Base-by-base conservation (phyloP, 2,329 filamentous ascomycete genomes). In the Thyridium curvatum region DNA sequence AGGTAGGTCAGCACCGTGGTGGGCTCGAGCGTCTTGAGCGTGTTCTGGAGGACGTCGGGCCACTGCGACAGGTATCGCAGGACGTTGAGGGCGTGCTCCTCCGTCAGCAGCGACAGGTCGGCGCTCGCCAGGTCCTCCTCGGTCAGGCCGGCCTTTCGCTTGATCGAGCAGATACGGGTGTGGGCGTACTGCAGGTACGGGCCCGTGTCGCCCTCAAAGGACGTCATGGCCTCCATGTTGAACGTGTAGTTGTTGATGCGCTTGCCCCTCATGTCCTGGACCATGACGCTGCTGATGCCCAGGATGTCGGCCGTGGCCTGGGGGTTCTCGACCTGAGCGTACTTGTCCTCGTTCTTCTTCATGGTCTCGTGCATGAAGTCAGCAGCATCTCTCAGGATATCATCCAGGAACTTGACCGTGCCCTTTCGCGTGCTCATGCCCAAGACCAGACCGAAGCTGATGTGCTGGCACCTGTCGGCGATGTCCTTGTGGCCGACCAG, bases 351-450 rank as follows among this genome's bases (percentile, higher is more conserved):
- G 61, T 97, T 97, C 68, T 84, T 84, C 63, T 71, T 79, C 93
- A 98, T 98, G 37, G 94, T 87, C 45, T 95, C 87, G 71, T 97
- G 91, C 93, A 98, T 98, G 65, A 90, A 87, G 40, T 96, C 91
- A 53, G 79, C 82, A 8, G 94, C 88, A 51, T 90, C 85, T 31
- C 76, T 72, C 41, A 90, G 70, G 50, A 89, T 87, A 50, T 86
- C 82, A 52, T 82, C 71, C 31, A 77, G 57, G 66, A 86, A 87
- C 61, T 85, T 85, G 51, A 88, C 85, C 1, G 82, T 88, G 44
- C 82, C 82, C 57, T 74, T 81, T 49, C 75, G 77, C 47, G 77
- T 86, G 63, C 70, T 83, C 82, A 83, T 84, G 39, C 76, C 84
- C 39, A 80, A 68, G 0, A 84, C 81, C 51, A 86, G 68, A 32